These are phyloP conservation scores for Macrotyloma uniflorum DNA, from an alignment of 306 rosid genomes.

Conservation along the genomic window DNA sequence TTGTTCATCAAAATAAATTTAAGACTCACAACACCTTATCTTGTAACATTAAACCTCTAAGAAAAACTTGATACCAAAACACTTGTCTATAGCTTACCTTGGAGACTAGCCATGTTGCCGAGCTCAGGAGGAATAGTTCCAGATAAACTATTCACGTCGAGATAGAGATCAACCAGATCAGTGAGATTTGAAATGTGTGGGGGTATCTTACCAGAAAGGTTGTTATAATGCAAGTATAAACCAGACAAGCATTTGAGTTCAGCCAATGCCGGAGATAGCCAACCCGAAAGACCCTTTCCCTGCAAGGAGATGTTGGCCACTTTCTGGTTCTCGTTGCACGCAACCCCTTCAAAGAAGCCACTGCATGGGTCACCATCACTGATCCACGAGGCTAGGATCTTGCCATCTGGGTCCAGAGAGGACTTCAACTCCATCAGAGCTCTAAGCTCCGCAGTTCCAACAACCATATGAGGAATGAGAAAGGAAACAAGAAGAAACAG, in stretches of 20 bases:
- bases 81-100: constrained; percentile 49
- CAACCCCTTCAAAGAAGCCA: constrained; percentile 73
- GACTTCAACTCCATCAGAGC: constrained; percentile 78
- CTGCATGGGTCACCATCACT: constrained; percentile 76
- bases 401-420: constrained; percentile 80
- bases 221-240: constrained; percentile 81
- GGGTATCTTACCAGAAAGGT: constrained; percentile 84
- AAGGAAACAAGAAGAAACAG: constrained; percentile 36
- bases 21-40: background rate
- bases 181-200: constrained; percentile 69
- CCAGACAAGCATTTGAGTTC: constrained; percentile 81
- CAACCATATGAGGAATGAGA: constrained; percentile 30
- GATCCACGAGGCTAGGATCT: constrained; percentile 75
- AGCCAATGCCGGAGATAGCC: constrained; percentile 73
- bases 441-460: constrained; percentile 74
- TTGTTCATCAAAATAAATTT: background rate
- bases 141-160: constrained; percentile 71
- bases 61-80: constrained; percentile 1
- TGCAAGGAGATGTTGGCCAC: constrained; percentile 84
- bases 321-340: constrained; percentile 76
- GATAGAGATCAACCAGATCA: constrained; percentile 83
- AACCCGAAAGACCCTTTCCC: constrained; percentile 87
- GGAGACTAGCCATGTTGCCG: constrained; percentile 73
- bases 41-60: background rate
- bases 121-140: constrained; percentile 73